Evolutionary conservation across 805 yeast genomes (phyloP), one percentile per base, ranked within the genome.

Genomic region (Yamadazyma phyllophila): DNA sequence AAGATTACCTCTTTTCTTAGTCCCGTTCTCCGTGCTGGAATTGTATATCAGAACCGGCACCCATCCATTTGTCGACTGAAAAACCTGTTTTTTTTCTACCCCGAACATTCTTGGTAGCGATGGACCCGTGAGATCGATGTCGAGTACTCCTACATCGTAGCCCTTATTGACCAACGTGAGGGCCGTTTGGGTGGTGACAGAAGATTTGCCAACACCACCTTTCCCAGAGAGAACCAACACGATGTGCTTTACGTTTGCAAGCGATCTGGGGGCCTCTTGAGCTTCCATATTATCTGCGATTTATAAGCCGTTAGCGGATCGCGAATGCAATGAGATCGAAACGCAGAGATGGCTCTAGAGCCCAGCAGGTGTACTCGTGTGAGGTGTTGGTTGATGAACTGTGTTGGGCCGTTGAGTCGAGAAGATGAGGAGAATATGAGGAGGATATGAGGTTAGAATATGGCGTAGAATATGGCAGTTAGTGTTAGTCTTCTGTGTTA

Each of bases 171-270:
- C 88, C 26, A 94, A 71, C 0, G 91, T 74, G n/a, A 94, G 73
- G 0, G 97, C 98, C 1, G 90, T 73, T 61, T 94, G 99, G 0
- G 97, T 88, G 2, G 99, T 91, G 1, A 94, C 90, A 0, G 97
- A 89, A 10, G 97, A 89, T 62, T 94, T 94, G 1, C 99, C 99
- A 1, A 94, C 99, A 17, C 99, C 97, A 26, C 97, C 97, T 63
- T 90, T 90, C 1, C 97, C 99, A 0, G 97, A 89, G 2, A 94
- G 78, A 9, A 94, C 83, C 30, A 94, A 73, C 2, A 90, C 61
- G 4, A 94, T 81, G 61, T 92, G 96, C 55, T 83, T 82, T 27
- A 92, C 83, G 41, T 76, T 69, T 15, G 65, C 42, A 26, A 71
- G 61, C 31, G 74, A 69, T 31, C 51, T 55, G 14, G 76, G 76